Evolutionary conservation across 2,329 filamentous ascomycete species (phyloP).

Genomic region (Stemphylium lycopersici): DNA sequence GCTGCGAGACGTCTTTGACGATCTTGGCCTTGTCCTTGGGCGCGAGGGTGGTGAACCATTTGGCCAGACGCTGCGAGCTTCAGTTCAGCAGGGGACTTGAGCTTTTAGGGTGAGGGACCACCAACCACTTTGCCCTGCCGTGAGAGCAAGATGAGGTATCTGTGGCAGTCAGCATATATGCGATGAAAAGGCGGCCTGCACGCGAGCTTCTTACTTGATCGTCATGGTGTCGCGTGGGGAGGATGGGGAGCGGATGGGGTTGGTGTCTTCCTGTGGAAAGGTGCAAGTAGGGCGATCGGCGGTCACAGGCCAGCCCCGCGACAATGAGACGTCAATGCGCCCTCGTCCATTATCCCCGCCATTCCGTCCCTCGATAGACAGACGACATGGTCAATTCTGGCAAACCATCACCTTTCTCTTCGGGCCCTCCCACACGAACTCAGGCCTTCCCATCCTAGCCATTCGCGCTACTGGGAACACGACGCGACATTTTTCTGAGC

Average conservation of each 20-base stretch:
- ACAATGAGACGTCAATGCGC: constrained; percentile 32
- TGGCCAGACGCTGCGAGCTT: constrained; percentile 81
- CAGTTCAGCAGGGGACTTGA: constrained; percentile 41
- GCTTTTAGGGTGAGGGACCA: constrained; percentile 52
- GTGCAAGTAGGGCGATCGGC: constrained; percentile 24
- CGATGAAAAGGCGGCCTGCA: background rate
- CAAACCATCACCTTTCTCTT: background rate
- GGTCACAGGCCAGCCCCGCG: constrained; percentile 29
- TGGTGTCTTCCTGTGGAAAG: background rate
- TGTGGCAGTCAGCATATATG: constrained; percentile 48
- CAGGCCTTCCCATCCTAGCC: background rate
- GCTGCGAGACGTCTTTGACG: constrained; percentile 98
- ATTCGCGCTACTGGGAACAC: background rate
- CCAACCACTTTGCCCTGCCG: constrained; percentile 98
- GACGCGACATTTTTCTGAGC: constrained; percentile 5
- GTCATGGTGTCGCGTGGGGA: constrained; percentile 52
- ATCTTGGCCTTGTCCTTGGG: constrained; percentile 99
- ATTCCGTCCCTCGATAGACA: background rate
- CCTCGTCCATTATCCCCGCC: constrained; percentile 13
- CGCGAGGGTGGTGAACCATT: constrained; percentile 98
- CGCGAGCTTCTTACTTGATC: constrained; percentile 57
- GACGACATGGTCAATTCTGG: background rate
- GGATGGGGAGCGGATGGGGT: constrained; percentile 6
- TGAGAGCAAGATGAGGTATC: constrained; percentile 96
- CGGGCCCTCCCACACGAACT: background rate